These are phyloP conservation scores for Eucalyptus marginata DNA, from an alignment of 345 rosid species.

Conservation along the genomic window DNA sequence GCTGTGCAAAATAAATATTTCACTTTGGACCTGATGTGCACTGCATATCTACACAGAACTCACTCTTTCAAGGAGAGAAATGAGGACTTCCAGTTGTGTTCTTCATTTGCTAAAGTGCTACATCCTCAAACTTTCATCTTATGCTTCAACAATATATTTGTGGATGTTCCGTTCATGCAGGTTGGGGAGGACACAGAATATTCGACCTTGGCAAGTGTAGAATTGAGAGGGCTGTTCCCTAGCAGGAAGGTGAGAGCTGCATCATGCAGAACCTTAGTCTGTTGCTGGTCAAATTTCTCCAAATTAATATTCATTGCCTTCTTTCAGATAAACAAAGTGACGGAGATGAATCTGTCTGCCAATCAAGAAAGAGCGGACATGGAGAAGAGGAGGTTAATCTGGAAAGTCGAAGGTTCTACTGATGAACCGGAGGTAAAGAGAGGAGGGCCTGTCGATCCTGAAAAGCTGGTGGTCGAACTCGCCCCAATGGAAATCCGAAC, in stretches of 20 bases:
- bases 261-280: neutral
- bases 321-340: constrained; percentile 43
- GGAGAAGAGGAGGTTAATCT: constrained; percentile 72
- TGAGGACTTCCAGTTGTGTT: neutral
- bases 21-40: neutral
- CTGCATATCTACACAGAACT: neutral
- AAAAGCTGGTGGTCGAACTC: constrained; percentile 55
- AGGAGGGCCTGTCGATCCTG: constrained; percentile 59
- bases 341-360: constrained; percentile 75
- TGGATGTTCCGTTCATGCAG: constrained; percentile 5
- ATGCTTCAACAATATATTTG: neutral
- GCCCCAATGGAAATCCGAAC: constrained; percentile 87
- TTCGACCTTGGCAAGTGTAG: constrained; percentile 67
- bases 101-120: neutral
- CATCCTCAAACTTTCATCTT: neutral
- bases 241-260: constrained; percentile 46
- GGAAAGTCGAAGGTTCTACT: constrained; percentile 56
- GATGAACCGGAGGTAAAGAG: constrained; percentile 27
- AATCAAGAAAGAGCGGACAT: constrained; percentile 70
- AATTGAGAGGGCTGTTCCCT: constrained; percentile 57
- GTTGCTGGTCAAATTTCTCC: neutral
- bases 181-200: constrained; percentile 73
- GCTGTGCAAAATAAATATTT: neutral
- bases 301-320: neutral
- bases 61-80: neutral